These are phyloP conservation scores for Aspergillus vadensis DNA, from an alignment of 2,329 filamentous ascomycete species.

Conservation along the genomic window DNA sequence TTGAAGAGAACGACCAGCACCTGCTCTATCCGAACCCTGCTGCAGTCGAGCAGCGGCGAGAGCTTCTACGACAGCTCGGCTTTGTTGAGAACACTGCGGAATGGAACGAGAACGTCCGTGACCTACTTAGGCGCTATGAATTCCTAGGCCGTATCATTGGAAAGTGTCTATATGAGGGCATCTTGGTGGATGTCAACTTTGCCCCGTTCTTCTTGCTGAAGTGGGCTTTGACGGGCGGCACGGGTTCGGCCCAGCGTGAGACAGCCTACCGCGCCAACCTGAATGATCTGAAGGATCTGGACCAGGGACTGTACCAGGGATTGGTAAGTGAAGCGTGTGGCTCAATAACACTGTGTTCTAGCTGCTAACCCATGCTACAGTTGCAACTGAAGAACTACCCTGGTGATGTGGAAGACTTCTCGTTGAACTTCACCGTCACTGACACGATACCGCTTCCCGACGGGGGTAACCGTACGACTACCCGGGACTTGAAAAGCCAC, in stretches of 20 bases:
- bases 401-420: constrained; percentile 77
- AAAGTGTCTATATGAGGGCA: constrained; percentile 96
- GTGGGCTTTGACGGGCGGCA: constrained; percentile 77
- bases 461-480: constrained; percentile 61
- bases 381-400: constrained; percentile 78
- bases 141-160: constrained; percentile 91
- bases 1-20: constrained; percentile 81
- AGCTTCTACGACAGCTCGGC: constrained; percentile 57
- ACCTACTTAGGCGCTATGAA: constrained; percentile 75
- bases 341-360: not conserved
- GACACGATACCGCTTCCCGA: constrained; percentile 63
- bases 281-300: constrained; percentile 90
- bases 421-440: constrained; percentile 84
- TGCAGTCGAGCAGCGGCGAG: constrained; percentile 68
- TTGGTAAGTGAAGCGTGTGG: constrained; percentile 53
- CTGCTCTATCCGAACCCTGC: constrained; percentile 86
- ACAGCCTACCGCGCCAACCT: constrained; percentile 84
- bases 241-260: constrained; percentile 64
- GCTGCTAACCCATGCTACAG: constrained; percentile 27
- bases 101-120: constrained; percentile 60
- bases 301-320: constrained; percentile 87
- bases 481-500: constrained; percentile 72
- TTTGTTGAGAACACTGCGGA: constrained; percentile 56
- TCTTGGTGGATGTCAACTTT: constrained; percentile 89
- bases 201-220: constrained; percentile 95